Evolutionary conservation across 768 basidiomycete species (phyloP), one percentile per base, ranked within the genome.

Genomic region (Lepiota brunneoincarnata): DNA sequence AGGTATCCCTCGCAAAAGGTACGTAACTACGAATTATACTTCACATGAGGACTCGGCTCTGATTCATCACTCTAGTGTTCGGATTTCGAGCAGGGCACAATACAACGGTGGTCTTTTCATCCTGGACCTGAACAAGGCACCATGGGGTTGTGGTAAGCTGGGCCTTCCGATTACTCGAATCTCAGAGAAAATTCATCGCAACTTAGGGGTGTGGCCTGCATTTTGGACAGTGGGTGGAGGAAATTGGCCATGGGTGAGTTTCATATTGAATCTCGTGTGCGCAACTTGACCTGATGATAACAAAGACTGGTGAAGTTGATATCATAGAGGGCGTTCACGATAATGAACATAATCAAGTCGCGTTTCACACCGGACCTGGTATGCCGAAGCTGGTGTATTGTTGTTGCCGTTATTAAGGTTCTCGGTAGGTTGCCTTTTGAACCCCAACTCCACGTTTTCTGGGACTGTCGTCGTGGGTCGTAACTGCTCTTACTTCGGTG

Each of bases 311-410:
- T 12, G 90, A 91, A 70, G 88, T 92, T 55, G 89, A 91, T 66
- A 86, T 91, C 24, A 83, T 91, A 26, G 89, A 91, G 67, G 90
- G 90, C 12, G 90, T 92, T 4, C 90, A 92, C 58, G 88, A 89
- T 63, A 89, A 90, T 56, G 74, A 85, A 63, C 88, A 91, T 61
- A 91, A 92, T 59, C 90, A 92, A 69, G 86, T 92, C 15, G 86
- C 89, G 26, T 91, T 83, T 81, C 89, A 91, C 64, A 89, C 87
- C 21, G 77, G 72, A 48, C 76, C 83, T 54, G 86, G 86, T 82
- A 59, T 28, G 68, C 62, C 26, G 14, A 15, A 26, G 6, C 7
- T 17, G 23, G 4, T 18, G 5, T 4, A 12, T 28, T 44, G 28
- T 4, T 39, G 17, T 20, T 41, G 15, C 15, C 20, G 4, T 41